Evolutionary conservation across 2,329 filamentous ascomycete genomes (phyloP).

Genomic region (Talaromyces rugulosus): DNA sequence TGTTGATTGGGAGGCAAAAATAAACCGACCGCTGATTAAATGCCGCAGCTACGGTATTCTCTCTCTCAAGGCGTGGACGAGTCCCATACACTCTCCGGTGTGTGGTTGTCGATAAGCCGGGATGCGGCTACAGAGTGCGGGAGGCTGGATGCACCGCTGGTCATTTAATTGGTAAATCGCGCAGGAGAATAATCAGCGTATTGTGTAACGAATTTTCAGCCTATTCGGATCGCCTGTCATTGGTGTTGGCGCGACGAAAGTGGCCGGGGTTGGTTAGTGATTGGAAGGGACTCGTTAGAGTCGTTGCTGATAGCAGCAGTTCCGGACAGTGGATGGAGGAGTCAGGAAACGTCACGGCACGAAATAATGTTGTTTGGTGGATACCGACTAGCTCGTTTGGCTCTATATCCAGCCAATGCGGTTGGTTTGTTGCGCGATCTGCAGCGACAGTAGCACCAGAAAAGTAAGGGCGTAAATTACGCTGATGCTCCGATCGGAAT

Average conservation of each 20-base stretch:
- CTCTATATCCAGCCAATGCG: background rate
- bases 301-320: background rate
- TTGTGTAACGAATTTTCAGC: background rate
- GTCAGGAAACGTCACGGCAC: background rate
- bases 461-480: conserved; percentile 6
- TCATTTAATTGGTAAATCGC: background rate
- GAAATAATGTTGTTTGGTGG: background rate
- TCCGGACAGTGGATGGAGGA: background rate
- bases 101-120: background rate
- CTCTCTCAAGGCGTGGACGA: background rate
- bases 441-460: background rate
- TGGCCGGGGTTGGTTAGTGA: background rate
- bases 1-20: background rate
- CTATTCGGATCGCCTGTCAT: background rate
- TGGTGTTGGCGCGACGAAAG: background rate
- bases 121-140: background rate
- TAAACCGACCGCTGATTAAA: background rate
- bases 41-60: background rate
- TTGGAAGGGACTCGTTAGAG: background rate
- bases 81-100: background rate
- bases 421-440: background rate
- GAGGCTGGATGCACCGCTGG: background rate
- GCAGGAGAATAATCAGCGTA: background rate
- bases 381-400: background rate
- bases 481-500: background rate